A percentile compares a stretch with the other conserved stretches of the same genome.
These are phyloP conservation scores for Pseudogymnoascus sp. DNA, from an alignment of 2,329 filamentous ascomycete genomes.

Conservation along the genomic window DNA sequence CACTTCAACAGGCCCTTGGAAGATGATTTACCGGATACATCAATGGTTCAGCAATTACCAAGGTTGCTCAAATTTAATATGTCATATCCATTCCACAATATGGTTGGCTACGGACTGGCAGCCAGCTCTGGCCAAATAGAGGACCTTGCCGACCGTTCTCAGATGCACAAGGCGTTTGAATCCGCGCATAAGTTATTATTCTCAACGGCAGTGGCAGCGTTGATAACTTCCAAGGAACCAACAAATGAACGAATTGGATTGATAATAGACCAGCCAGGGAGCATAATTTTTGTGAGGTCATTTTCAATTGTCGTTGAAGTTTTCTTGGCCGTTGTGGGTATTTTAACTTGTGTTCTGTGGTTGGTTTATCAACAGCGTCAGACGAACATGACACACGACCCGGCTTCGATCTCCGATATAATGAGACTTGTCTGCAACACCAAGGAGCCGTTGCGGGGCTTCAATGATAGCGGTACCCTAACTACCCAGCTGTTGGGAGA, in stretches of 20 bases:
- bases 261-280: constrained; percentile 3
- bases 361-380: constrained; percentile 14
- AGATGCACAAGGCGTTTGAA: constrained; percentile 30
- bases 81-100: constrained; percentile 23
- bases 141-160: constrained; percentile 30
- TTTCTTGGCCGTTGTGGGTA: constrained; percentile 19
- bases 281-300: constrained; percentile 20
- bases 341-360: constrained; percentile 18
- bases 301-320: constrained; percentile 24
- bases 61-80: constrained; percentile 19
- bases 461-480: constrained; percentile 8
- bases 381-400: constrained; percentile 23
- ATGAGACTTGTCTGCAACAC: constrained; percentile 20
- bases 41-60: constrained; percentile 19
- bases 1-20: not conserved
- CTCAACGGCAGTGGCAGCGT: constrained; percentile 22
- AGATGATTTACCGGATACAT: constrained; percentile 10
- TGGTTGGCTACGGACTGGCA: constrained; percentile 35
- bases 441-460: not conserved
- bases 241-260: not conserved
- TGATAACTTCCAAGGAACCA: not conserved
- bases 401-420: constrained; percentile 23
- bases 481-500: not conserved
- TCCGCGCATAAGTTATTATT: constrained; percentile 38
- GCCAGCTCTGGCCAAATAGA: constrained; percentile 21